phyloP scores from a whole-genome alignment of 139 green algal genomes.

The Chlamydomonas sp. region DNA sequence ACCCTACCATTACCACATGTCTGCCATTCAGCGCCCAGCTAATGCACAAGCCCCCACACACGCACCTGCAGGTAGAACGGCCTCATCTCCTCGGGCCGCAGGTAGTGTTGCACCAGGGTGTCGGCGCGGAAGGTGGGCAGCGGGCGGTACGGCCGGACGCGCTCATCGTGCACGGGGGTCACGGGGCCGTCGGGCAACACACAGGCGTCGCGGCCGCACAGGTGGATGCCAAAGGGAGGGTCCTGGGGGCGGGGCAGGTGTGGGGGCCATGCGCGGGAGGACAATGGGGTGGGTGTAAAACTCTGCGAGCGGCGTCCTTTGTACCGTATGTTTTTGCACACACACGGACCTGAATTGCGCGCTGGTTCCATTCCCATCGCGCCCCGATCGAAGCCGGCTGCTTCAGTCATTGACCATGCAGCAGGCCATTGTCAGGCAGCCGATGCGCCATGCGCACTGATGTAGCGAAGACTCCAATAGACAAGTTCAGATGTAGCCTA shows the following conservation, averaged over 20 bases:
- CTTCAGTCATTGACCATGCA: too few species aligned
- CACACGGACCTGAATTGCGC: too few species aligned
- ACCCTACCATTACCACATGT: not conserved
- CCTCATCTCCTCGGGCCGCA: conserved; percentile 65
- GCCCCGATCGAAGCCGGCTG: too few species aligned
- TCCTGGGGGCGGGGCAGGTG: conserved; percentile 45
- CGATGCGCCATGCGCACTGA: too few species aligned
- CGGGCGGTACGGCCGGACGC: conserved; percentile 67
- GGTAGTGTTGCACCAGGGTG: conserved; percentile 57
- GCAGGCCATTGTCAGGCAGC: too few species aligned
- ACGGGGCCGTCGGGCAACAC: conserved; percentile 53
- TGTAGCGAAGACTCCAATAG: too few species aligned
- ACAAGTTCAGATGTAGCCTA: too few species aligned
- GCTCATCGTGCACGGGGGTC: conserved; percentile 64
- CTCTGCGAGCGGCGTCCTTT: too few species aligned
- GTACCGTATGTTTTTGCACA: too few species aligned
- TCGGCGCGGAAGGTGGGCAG: conserved; percentile 44
- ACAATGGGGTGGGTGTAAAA: too few species aligned
- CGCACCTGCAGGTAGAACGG: conserved; percentile 62
- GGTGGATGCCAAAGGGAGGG: conserved; percentile 75
- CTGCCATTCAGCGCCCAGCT: not conserved
- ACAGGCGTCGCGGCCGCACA: conserved; percentile 60
- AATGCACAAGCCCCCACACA: not conserved
- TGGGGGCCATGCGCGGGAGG: not conserved
- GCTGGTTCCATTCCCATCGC: too few species aligned